phyloP scores from a whole-genome alignment of 1,284 basidiomycete genomes.

The Wallemia ichthyophaga region DNA sequence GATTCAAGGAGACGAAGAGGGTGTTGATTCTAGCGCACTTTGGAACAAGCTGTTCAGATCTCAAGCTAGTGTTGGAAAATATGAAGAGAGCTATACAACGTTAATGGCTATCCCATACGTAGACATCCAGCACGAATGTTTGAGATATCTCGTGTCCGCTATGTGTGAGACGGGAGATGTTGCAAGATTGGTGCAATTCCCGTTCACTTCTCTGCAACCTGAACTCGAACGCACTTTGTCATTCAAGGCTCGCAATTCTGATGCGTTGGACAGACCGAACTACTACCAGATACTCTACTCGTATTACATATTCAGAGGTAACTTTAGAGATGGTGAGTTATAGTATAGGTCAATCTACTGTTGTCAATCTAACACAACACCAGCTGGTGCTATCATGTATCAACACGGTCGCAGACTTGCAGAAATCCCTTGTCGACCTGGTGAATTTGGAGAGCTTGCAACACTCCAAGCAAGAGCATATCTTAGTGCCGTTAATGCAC shows the following conservation, averaged over 20 bases:
- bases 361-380: slow-evolving; percentile 3
- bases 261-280: slow-evolving; percentile 53
- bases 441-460: slow-evolving; percentile 27
- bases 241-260: slow-evolving; percentile 81
- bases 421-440: slow-evolving; percentile 22
- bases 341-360: not conserved
- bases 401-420: slow-evolving; percentile 56
- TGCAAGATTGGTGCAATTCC: slow-evolving; percentile 45
- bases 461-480: slow-evolving; percentile 51
- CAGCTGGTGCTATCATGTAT: slow-evolving; percentile 78
- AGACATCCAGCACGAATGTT: slow-evolving; percentile 40
- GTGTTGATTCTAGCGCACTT: slow-evolving; percentile 28
- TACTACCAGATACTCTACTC: slow-evolving; percentile 86
- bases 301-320: slow-evolving; percentile 59
- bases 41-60: slow-evolving; percentile 55
- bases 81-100: slow-evolving; percentile 55
- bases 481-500: slow-evolving; percentile 60
- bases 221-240: slow-evolving; percentile 68
- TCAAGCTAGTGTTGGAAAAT: slow-evolving; percentile 35
- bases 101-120: slow-evolving; percentile 41
- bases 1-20: slow-evolving; percentile 13
- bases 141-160: slow-evolving; percentile 47
- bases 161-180: slow-evolving; percentile 80
- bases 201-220: slow-evolving; percentile 54
- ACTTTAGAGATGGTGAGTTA: slow-evolving; percentile 52